Base-by-base conservation (phyloP, 805 yeast genomes). In the Wickerhamomyces strasburgensis region DNA sequence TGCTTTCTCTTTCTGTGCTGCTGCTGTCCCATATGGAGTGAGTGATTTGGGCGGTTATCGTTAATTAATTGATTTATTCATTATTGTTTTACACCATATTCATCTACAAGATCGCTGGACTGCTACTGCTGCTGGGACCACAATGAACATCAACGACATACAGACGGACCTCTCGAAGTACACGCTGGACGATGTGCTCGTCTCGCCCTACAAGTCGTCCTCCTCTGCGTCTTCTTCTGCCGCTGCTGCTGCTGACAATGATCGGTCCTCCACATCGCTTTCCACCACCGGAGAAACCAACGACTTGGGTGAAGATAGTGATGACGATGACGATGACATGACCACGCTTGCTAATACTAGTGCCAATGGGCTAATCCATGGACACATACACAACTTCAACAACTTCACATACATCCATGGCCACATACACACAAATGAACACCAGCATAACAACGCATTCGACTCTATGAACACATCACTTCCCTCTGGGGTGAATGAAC, bases 361-460 rank as follows among this genome's bases (percentile, higher is more conserved):
- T 17, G 7, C 27, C 34, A 14, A 6, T 25, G 82, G 82, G 15
- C 64, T 72, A n/a, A 77, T 77, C 14, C 84, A 78, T 56, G 84
- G 84, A 3, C 84, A 78, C 48, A 75, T 78, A 15, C 84, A 78
- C 56, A 75, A 73, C 48, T 79, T 74, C 51, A 65, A 69, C 39
- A 76, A 74, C 48, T 71, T 77, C 49, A 75, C 81, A 6, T 78
- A 76, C 47, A 75, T 78, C 25, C 84, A 78, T 51, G 84, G 84
- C n/a, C 84, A 78, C 50, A 72, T 78, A 21, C 84, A 78, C 49
- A 74, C 57, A 11, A 50, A 49, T 37, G 54, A 53, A 18, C 16
- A 14, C 6, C 8, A n/a, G n/a, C 25, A 29, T 13, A 15, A 25
- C 28, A 26, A 13, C 11, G 6, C 8, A 26, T 6, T 19, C 18